phyloP scores from a whole-genome alignment of 2,329 filamentous ascomycete genomes.

The Botrytis aclada region DNA sequence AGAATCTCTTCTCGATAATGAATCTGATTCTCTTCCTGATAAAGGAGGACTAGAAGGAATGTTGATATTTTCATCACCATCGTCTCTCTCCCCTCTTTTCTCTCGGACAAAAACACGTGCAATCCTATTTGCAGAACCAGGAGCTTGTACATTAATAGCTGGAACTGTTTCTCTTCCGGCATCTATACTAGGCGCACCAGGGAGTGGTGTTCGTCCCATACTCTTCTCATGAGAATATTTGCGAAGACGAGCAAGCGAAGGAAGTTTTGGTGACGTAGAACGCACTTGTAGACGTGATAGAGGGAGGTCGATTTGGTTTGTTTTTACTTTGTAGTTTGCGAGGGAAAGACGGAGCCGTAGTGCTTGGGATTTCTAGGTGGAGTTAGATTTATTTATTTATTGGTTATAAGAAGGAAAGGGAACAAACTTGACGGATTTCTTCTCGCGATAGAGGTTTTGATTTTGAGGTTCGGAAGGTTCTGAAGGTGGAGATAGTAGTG shows the following conservation, averaged over 20 bases:
- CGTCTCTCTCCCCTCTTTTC: neutral
- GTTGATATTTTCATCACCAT: neutral
- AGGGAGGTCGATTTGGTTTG: slow-evolving; percentile 66
- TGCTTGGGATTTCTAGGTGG: slow-evolving; percentile 58
- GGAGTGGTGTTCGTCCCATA: slow-evolving; percentile 4
- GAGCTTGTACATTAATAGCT: neutral
- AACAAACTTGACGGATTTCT: slow-evolving; percentile 15
- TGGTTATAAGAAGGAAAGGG: neutral
- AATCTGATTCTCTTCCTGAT: slow-evolving; percentile 2
- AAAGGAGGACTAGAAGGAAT: slow-evolving; percentile 1
- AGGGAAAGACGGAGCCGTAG: slow-evolving; percentile 66
- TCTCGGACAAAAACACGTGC: neutral
- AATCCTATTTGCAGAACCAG: neutral
- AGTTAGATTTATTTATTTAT: neutral
- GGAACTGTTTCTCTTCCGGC: neutral
- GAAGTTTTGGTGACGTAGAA: slow-evolving; percentile 26
- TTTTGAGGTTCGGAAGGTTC: neutral
- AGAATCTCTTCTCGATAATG: neutral
- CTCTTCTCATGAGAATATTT: neutral
- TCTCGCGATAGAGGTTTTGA: slow-evolving; percentile 1
- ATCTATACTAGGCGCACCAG: neutral
- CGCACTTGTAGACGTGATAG: slow-evolving; percentile 56
- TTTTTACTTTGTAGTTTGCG: slow-evolving; percentile 72
- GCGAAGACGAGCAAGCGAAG: slow-evolving; percentile 20
- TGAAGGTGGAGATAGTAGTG: neutral